These are phyloP conservation scores for Penicillium aurantiogriseum DNA, from an alignment of 2,329 filamentous ascomycete species.

Conservation along the genomic window DNA sequence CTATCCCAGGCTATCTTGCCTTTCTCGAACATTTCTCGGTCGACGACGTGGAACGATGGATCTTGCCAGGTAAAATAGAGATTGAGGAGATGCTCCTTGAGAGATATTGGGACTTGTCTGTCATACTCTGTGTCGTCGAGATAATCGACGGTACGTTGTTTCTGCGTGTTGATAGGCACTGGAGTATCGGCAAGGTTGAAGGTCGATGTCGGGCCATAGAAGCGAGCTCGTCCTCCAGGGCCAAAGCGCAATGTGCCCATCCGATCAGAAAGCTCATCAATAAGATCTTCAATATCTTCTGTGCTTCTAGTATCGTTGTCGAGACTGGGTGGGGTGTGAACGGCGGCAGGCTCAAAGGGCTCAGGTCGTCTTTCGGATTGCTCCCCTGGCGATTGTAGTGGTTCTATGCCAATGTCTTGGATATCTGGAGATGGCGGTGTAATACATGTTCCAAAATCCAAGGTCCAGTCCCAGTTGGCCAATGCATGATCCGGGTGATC, in stretches of 20 bases:
- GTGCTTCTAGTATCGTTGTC: conserved; percentile 1
- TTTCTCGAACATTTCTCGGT: conserved; percentile 28
- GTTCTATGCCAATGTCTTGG: too few species aligned
- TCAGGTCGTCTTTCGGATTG: neutral
- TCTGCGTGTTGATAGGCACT: too few species aligned
- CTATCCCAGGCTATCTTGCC: conserved; percentile 16
- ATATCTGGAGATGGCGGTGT: too few species aligned
- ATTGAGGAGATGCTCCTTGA: conserved; percentile 38
- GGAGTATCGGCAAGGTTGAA: too few species aligned
- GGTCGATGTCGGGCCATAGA: conserved; percentile 32
- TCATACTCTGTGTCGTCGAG: conserved; percentile 24
- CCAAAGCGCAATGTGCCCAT: conserved; percentile 35
- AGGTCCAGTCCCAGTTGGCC: too few species aligned
- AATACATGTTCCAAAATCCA: too few species aligned
- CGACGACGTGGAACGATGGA: conserved; percentile 37
- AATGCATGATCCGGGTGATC: too few species aligned
- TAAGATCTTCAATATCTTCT: conserved; percentile 25
- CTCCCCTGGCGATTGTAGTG: too few species aligned
- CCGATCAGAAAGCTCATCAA: conserved; percentile 34
- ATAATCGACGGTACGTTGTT: neutral
- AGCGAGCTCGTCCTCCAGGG: conserved; percentile 33
- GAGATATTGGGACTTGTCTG: conserved; percentile 25
- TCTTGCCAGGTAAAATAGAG: conserved; percentile 46
- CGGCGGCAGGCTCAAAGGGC: neutral
- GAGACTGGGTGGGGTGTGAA: conserved; percentile 4